Base-by-base conservation (phyloP, 176 grass and related monocot genomes). In the Metroxylon sagu region DNA sequence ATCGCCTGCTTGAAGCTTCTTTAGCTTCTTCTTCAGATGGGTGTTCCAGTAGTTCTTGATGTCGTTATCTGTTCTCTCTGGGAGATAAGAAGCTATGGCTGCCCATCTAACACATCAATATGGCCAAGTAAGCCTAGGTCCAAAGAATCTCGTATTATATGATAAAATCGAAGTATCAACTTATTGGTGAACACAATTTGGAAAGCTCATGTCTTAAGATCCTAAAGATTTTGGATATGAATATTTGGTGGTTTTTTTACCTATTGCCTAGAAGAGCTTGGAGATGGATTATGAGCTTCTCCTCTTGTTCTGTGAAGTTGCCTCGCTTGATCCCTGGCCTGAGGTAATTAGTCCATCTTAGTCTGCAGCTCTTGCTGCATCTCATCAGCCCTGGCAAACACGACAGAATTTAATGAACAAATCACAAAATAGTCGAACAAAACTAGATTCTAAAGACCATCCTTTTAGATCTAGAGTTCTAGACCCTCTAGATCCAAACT, bases 1-100 rank as follows among this genome's bases (percentile, higher is more conserved):
- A 27, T 73, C 60, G 17, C 53, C 54, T 3, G 53, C 54, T 60
- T 97, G 87, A 62, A 73, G 50, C 70, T 82, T 81, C 78, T 78
- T 97, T 19, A 92, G 81, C 76, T 91, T 97, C 74, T 88, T 88
- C 84, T 92, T 97, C 49, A 97, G 80, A 29, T 91, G 87, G 5
- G 93, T 91, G 78, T 97, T 97, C 93, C 93, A 97, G 78, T 85
- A 85, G 75, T 97, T 97, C 81, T 97, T 97, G 60, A 97, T 91
- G 70, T 97, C 93, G 72, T 97, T 97, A 59, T 97, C 93, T 26
- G 93, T 97, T 69, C 93, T 78, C 78, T 91, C 84, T 35, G 93
- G 93, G 70, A 97, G 74, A 76, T 97, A 91, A 2, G 93, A 85
- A 53, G 93, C 93, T 65, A 97, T 97, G 51, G 87, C 84, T 23